Percentiles rank a stretch among this genome's conserved stretches.
Conservation (phyloP, 2,329 filamentous ascomycete genomes). For the Colletotrichum sidae region DNA sequence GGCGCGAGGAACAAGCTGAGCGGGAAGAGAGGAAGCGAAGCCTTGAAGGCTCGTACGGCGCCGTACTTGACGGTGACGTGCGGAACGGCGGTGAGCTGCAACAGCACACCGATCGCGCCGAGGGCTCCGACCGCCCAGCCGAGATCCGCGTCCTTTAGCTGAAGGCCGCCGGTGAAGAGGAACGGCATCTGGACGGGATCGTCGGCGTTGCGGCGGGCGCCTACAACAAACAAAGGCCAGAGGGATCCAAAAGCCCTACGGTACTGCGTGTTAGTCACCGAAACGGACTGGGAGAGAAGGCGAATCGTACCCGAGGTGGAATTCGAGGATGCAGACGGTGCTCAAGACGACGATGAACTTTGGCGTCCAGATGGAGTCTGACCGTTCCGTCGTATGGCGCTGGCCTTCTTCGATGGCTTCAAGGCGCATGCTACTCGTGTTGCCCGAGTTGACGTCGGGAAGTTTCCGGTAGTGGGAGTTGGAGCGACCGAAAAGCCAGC, state of each 20-base stretch:
- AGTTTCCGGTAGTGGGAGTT: too few relatives aligned
- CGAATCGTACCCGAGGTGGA: slow-evolving; percentile 2
- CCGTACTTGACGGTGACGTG: neutral
- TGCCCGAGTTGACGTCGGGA: too few relatives aligned
- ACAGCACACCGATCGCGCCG: neutral
- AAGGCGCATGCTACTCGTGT: too few relatives aligned
- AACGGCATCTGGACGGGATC: neutral
- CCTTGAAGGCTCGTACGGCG: neutral
- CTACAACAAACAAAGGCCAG: slow-evolving; percentile 11
- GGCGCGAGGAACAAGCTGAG: neutral
- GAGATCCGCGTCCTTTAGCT: neutral
- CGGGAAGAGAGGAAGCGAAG: slow-evolving; percentile 5
- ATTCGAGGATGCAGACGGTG: slow-evolving; percentile 1
- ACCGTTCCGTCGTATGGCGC: neutral
- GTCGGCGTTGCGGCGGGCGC: slow-evolving; percentile 1
- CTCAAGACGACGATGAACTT: neutral
- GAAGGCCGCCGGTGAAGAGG: neutral
- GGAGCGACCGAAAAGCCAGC: too few relatives aligned
- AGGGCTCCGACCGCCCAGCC: neutral
- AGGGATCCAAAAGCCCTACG: slow-evolving; percentile 1
- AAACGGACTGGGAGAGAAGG: too few relatives aligned
- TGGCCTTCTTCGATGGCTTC: too few relatives aligned
- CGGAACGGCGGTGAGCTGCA: slow-evolving; percentile 1
- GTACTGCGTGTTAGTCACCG: too few relatives aligned
- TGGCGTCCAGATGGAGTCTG: neutral